phyloP scores from a whole-genome alignment of 306 rosid genomes.

The Acacia melanoxylon region DNA sequence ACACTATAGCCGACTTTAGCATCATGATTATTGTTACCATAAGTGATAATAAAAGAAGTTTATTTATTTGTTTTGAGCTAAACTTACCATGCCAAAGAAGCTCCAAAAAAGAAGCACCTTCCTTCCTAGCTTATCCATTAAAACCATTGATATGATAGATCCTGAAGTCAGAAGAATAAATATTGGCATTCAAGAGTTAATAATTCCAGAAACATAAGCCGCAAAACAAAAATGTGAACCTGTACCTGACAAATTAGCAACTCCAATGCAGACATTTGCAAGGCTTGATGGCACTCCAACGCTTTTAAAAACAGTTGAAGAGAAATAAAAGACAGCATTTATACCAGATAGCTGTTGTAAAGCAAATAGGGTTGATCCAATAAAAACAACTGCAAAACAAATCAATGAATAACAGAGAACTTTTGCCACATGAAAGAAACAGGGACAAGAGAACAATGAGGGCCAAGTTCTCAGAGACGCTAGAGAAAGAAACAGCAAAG shows the following conservation, averaged over 20 bases:
- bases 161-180: constrained; percentile 50
- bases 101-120: constrained; percentile 89
- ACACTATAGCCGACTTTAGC: neutral
- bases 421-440: constrained; percentile 37
- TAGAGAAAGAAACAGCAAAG: constrained; percentile 16
- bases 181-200: constrained; percentile 26
- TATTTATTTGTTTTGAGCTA: neutral
- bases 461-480: neutral
- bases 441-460: constrained; percentile 23
- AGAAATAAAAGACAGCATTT: constrained; percentile 97
- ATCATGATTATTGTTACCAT: neutral
- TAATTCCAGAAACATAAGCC: constrained; percentile 14
- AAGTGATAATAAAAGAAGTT: neutral
- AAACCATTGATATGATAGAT: constrained; percentile 72
- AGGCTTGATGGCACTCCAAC: constrained; percentile 87
- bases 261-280: constrained; percentile 86
- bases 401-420: constrained; percentile 63
- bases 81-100: constrained; percentile 91
- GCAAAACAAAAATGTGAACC: constrained; percentile 23
- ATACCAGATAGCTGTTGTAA: constrained; percentile 99
- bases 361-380: constrained; percentile 99
- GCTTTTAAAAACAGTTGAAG: constrained; percentile 92
- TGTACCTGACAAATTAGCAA: constrained; percentile 78
- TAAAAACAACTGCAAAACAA: constrained; percentile 99
- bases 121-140: constrained; percentile 98